Percentiles rank a stretch among this genome's conserved stretches.
These are phyloP conservation scores for Penicillium sp. DNA, from an alignment of 2,329 filamentous ascomycete genomes.

Conservation along the genomic window DNA sequence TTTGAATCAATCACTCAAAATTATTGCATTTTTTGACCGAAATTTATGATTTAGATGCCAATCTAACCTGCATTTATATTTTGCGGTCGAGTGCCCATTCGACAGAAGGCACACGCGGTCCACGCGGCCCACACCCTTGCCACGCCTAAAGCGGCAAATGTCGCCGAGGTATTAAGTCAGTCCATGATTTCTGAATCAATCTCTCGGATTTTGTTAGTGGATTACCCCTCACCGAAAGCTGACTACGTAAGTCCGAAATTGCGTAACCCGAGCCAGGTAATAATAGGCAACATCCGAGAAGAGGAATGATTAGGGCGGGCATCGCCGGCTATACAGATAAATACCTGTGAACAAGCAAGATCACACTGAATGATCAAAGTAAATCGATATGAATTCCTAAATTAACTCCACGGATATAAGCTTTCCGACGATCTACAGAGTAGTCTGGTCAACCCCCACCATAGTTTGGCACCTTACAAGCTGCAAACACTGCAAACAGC, in stretches of 20 bases:
- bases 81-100: too few relatives aligned
- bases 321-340: not conserved
- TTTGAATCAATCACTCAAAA: rapidly evolving
- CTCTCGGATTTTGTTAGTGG: too few relatives aligned
- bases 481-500: constrained; percentile 25
- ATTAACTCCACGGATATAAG: not conserved
- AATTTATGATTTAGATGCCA: too few relatives aligned
- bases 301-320: not conserved
- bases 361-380: not conserved
- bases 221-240: not conserved
- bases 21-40: too few relatives aligned
- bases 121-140: not conserved
- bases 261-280: not conserved
- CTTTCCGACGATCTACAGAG: not conserved
- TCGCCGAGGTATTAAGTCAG: not conserved
- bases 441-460: not conserved
- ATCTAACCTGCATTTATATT: too few relatives aligned
- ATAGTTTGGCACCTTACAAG: not conserved
- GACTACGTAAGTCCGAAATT: not conserved
- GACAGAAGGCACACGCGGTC: too few relatives aligned
- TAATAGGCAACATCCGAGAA: not conserved
- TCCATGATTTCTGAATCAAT: not conserved
- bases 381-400: not conserved
- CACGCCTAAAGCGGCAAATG: not conserved
- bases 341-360: not conserved